Conservation (phyloP, 192 early-diverging fungal species). For the Umbelopsis isabellina region DNA sequence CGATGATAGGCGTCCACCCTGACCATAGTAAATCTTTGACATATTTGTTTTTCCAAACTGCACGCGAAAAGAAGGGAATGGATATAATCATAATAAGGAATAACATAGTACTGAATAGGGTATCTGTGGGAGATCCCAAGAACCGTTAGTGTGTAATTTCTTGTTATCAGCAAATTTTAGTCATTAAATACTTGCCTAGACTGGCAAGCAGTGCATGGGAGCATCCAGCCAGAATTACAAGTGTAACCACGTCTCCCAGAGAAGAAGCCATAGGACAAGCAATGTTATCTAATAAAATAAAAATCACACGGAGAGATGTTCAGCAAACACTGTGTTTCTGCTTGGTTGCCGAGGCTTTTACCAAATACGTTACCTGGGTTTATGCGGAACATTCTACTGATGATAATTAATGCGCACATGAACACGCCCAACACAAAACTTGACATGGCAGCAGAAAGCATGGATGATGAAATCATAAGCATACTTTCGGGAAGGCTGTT, state of each 20-base stretch:
- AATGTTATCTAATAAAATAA: constrained; percentile 61
- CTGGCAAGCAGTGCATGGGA: constrained; percentile 50
- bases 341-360: not conserved
- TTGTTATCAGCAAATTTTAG: not conserved
- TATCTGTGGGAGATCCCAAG: constrained; percentile 30
- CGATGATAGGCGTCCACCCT: constrained; percentile 78
- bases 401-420: constrained; percentile 68
- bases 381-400: constrained; percentile 63
- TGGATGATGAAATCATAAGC: constrained; percentile 65
- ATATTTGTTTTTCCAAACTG: constrained; percentile 61
- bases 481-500: constrained; percentile 51
- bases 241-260: constrained; percentile 73
- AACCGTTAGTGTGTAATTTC: not conserved
- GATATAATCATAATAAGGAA: constrained; percentile 43
- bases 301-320: not conserved
- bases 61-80: constrained; percentile 50
- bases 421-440: constrained; percentile 74
- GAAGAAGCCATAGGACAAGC: constrained; percentile 77
- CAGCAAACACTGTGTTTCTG: not conserved
- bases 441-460: constrained; percentile 68
- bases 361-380: constrained; percentile 65
- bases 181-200: constrained; percentile 44
- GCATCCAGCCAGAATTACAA: constrained; percentile 63
- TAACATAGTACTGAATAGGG: constrained; percentile 42
- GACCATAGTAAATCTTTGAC: constrained; percentile 66